A percentile compares a stretch with the other conserved stretches of the same genome.
phyloP scores from a whole-genome alignment of 2,329 filamentous ascomycete genomes.

The Orbilia ellipsospora region DNA sequence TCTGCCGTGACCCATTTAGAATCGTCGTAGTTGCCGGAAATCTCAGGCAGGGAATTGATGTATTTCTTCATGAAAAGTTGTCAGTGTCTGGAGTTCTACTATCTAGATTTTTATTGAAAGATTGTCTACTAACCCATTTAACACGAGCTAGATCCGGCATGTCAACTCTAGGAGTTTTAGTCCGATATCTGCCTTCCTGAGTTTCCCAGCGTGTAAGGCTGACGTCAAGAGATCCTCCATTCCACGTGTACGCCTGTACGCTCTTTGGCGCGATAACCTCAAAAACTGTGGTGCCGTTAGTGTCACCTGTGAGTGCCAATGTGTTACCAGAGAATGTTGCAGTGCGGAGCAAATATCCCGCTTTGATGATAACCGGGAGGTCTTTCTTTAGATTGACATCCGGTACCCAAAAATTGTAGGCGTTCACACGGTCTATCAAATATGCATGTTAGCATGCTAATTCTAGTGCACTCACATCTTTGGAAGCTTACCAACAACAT shows the following conservation, averaged over 20 bases:
- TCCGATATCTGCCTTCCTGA: slow-evolving; percentile 68
- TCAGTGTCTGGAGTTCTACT: not conserved
- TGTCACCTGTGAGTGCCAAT: slow-evolving; percentile 75
- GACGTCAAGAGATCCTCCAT: slow-evolving; percentile 65
- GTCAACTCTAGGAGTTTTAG: slow-evolving; percentile 66
- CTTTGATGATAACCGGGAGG: slow-evolving; percentile 69
- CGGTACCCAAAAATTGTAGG: slow-evolving; percentile 76
- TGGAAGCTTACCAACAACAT: slow-evolving; percentile 67
- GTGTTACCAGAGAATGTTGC: slow-evolving; percentile 69
- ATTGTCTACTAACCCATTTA: slow-evolving; percentile 65
- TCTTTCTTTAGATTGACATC: slow-evolving; percentile 63
- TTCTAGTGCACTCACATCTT: not conserved
- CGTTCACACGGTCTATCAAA: slow-evolving; percentile 67
- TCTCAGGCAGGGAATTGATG: slow-evolving; percentile 77
- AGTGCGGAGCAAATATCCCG: slow-evolving; percentile 73
- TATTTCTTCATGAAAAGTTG: slow-evolving; percentile 66
- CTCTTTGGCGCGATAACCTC: slow-evolving; percentile 73
- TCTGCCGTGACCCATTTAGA: slow-evolving; percentile 73
- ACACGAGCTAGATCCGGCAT: slow-evolving; percentile 71
- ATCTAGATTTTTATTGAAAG: not conserved
- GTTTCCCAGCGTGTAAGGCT: slow-evolving; percentile 65
- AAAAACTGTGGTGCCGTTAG: slow-evolving; percentile 75
- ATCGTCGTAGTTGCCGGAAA: slow-evolving; percentile 74
- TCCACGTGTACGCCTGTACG: slow-evolving; percentile 72
- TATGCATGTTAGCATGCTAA: slow-evolving; percentile 63